phyloP scores from a whole-genome alignment of 228 moss, liverwort and hornwort genomes.

The Sphagnum magellanicum region DNA sequence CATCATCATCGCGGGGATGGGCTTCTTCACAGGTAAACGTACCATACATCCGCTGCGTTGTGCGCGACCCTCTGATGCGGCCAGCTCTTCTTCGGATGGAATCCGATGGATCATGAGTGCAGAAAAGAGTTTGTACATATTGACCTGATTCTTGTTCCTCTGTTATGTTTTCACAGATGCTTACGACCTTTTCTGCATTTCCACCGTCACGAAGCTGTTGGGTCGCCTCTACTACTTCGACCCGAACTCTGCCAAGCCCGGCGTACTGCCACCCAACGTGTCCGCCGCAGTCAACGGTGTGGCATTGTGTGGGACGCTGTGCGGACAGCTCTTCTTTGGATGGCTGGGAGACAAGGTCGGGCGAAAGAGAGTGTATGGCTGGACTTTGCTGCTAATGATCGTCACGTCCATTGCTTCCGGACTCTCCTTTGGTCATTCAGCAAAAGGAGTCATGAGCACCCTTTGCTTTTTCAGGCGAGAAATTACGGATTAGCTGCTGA shows the following conservation, averaged over 20 bases:
- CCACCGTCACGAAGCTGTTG: conserved; percentile 28
- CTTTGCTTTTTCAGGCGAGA: conserved; percentile 36
- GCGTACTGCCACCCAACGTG: conserved; percentile 29
- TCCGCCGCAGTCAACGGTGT: conserved; percentile 39
- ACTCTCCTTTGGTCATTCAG: conserved; percentile 33
- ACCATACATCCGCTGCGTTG: too few species aligned
- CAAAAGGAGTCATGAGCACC: conserved; percentile 34
- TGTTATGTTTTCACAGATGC: conserved; percentile 20
- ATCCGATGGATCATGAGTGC: too few species aligned
- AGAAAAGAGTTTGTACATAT: too few species aligned
- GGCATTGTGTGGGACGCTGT: conserved; percentile 32
- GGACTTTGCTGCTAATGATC: conserved; percentile 40
- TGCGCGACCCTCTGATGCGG: too few species aligned
- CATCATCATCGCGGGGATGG: conserved; percentile 45
- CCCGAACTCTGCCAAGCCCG: conserved; percentile 13
- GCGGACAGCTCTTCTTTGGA: conserved; percentile 42
- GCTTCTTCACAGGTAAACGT: conserved; percentile 25
- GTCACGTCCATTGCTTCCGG: conserved; percentile 24
- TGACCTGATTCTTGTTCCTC: too few species aligned
- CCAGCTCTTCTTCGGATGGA: too few species aligned
- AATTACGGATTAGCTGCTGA: too few species aligned
- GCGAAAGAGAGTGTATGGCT: conserved; percentile 48
- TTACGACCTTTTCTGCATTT: conserved; percentile 41
- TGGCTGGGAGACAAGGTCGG: conserved; percentile 50
- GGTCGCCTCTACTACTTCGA: conserved; percentile 35